Percentiles rank a stretch among this genome's conserved stretches.
phyloP scores from a whole-genome alignment of 2,329 filamentous ascomycete species.

The Penicillium corylophilum region DNA sequence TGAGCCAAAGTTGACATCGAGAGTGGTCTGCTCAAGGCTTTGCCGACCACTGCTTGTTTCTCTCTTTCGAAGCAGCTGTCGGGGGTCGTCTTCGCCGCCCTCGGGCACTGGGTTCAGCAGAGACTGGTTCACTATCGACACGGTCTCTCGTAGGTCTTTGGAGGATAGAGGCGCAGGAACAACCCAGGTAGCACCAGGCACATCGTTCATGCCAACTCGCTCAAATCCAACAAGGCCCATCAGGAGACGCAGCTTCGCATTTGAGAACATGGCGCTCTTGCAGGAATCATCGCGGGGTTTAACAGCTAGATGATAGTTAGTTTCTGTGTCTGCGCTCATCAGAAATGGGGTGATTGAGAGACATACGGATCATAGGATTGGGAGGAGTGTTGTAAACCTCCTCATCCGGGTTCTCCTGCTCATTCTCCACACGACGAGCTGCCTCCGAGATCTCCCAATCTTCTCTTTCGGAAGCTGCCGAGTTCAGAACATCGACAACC shows the following conservation, averaged over 20 bases:
- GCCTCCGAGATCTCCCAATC: conserved; percentile 74
- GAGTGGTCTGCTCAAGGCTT: conserved; percentile 33
- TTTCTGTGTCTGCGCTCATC: no score
- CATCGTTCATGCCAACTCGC: conserved; percentile 65
- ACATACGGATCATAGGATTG: conserved; percentile 49
- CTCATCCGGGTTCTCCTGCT: conserved; percentile 18
- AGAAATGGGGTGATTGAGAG: background rate
- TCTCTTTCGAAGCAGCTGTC: conserved; percentile 76
- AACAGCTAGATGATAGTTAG: conserved; percentile 49
- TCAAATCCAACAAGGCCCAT: conserved; percentile 74
- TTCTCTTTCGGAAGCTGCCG: conserved; percentile 69
- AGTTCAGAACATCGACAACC: conserved; percentile 70
- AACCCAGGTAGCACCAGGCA: conserved; percentile 74
- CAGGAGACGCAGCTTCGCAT: conserved; percentile 80
- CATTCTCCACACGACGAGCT: conserved; percentile 51
- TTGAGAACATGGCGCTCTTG: conserved; percentile 78
- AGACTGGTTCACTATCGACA: conserved; percentile 72
- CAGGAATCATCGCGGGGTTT: conserved; percentile 65
- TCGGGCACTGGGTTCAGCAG: conserved; percentile 77
- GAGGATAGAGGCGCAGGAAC: conserved; percentile 67
- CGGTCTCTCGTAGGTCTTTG: conserved; percentile 63
- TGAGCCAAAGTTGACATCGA: conserved; percentile 65
- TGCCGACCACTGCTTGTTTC: conserved; percentile 41
- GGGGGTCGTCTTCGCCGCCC: conserved; percentile 71
- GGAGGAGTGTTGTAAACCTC: conserved; percentile 26